These are phyloP conservation scores for Diutina mesorugosa DNA, from an alignment of 1,139 yeast genomes.

Conservation along the genomic window DNA sequence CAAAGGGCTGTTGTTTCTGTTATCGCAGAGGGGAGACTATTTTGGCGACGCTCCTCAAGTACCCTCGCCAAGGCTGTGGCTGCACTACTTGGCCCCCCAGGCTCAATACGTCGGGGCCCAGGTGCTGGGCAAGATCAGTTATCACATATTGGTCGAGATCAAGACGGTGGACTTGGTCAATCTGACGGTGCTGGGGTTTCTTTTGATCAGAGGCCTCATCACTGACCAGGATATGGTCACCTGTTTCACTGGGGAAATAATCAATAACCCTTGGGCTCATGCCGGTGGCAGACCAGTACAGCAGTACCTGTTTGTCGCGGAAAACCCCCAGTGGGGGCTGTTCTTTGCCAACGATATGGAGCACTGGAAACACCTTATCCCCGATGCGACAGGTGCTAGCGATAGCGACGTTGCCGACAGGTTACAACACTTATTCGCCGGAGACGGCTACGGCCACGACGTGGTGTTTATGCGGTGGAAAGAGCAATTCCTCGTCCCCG, in stretches of 20 bases:
- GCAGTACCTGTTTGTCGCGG: conserved; percentile 26
- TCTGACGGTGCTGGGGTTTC: conserved; percentile 60
- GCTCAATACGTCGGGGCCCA: conserved; percentile 59
- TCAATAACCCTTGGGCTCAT: conserved; percentile 37
- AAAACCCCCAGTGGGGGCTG: conserved; percentile 44
- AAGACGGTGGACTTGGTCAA: conserved; percentile 53
- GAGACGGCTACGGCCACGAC: conserved; percentile 23
- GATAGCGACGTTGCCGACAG: conserved; percentile 14
- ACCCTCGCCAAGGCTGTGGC: neutral
- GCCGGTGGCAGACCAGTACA: conserved; percentile 17
- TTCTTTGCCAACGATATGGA: conserved; percentile 57
- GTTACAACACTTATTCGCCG: conserved; percentile 18
- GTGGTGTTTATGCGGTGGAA: conserved; percentile 86
- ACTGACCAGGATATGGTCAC: conserved; percentile 65
- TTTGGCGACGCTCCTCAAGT: neutral
- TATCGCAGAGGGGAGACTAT: neutral
- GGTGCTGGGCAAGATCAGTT: conserved; percentile 54
- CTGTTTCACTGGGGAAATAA: conserved; percentile 77
- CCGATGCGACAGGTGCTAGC: conserved; percentile 16
- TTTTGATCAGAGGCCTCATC: conserved; percentile 72
- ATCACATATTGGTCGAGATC: conserved; percentile 61
- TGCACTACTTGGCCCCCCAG: conserved; percentile 42
- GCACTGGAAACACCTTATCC: conserved; percentile 76
- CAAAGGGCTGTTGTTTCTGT: neutral
- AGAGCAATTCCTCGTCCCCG: conserved; percentile 77